Evolutionary conservation across 169 alveolate species (phyloP).

Genomic region (Eimeria necatrix): DNA sequence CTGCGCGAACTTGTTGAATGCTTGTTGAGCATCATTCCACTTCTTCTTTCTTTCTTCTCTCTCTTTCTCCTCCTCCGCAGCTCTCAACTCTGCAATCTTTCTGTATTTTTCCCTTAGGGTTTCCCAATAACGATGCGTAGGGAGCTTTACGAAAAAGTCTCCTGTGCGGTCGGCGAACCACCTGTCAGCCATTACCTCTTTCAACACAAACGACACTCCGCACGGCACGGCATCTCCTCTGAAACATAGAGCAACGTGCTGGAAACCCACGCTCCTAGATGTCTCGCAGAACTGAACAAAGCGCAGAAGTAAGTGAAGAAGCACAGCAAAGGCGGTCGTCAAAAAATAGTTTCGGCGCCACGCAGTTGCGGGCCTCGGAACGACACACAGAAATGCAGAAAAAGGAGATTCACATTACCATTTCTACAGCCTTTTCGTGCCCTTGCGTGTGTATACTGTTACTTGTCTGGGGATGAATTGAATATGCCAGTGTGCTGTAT

Average conservation of each 20-base stretch:
- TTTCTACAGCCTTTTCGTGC: too few relatives aligned
- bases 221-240: conserved; percentile 65
- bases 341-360: too few relatives aligned
- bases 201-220: conserved; percentile 70
- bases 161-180: conserved; percentile 59
- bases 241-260: conserved; percentile 72
- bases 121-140: conserved; percentile 74
- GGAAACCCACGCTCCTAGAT: conserved; percentile 64
- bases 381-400: too few relatives aligned
- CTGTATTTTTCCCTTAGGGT: conserved; percentile 39
- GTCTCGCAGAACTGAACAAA: conserved; percentile 68
- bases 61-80: conserved; percentile 34
- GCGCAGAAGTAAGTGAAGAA: background rate
- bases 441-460: background rate
- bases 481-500: background rate
- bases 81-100: conserved; percentile 23
- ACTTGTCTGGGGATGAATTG: background rate
- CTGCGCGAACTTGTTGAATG: conserved; percentile 37
- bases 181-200: conserved; percentile 77
- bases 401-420: too few relatives aligned
- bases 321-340: background rate
- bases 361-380: too few relatives aligned
- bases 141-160: conserved; percentile 69
- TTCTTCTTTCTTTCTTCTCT: conserved; percentile 22
- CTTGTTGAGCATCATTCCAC: conserved; percentile 51